Evolutionary conservation across 1,139 yeast species (phyloP), one percentile per base, ranked within the genome.

Genomic region (Martiniozyma asiatica): DNA sequence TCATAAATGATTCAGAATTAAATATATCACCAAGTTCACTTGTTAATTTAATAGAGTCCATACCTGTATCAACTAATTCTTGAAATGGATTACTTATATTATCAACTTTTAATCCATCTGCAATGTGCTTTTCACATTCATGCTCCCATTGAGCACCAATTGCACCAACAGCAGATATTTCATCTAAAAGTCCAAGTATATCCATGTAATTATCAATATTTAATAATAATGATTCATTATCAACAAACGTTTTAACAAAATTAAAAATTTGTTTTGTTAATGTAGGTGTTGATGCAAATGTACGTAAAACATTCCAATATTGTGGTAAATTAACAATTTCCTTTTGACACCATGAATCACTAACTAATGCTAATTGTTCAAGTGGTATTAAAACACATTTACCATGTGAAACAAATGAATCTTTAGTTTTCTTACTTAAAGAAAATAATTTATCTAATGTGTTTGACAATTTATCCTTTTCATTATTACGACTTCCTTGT

Each of bases 151-250:
- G 80, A 7, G 85, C 76, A 5, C 85, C 92, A 32, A 76, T 60
- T 0, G 93, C 85, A 3, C 94, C 94, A 27, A 77, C 70, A 1
- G 87, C 78, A 0, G 93, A 80, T 15, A 84, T 65, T 40, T 81
- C 94, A 49, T 82, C 94, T 26, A 82, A 56, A 15, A 81, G 56
- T 1, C 85, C 87, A 25, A 85, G 57, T 12, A 77, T 48, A 39
- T 69, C 63, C 67, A 77, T 68, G 43, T 71, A 79, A 44, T 75
- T 79, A 1, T 53, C 53, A 2, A 61, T 57, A 7, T 50, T 56
- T 12, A 77, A 56, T 17, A 62, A 56, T 4, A 48, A 42, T 3
- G 65, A 53, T 1, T 62, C 50, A 4, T 55, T 48, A 6, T 53
- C 52, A 4, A 74, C 47, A 7, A 74, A 43, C 1, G 53, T 49